A percentile compares a stretch with the other conserved stretches of the same genome.
phyloP scores from a whole-genome alignment of 192 early-diverging fungal genomes.

The Coemansia biformis region DNA sequence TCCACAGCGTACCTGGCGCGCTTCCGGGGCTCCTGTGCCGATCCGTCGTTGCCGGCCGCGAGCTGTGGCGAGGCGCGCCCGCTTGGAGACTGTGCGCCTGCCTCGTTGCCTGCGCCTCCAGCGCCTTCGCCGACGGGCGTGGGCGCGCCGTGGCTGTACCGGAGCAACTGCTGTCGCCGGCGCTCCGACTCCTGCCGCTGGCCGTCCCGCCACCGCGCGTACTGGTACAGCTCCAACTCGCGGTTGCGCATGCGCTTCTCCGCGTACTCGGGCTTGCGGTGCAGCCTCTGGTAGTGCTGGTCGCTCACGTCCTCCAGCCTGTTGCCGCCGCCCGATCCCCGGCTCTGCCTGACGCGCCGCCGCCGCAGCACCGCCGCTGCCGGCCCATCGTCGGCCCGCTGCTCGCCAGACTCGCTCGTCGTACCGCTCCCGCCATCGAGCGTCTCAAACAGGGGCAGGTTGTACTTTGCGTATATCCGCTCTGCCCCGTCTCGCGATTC shows the following conservation, averaged over 20 bases:
- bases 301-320: slow-evolving; percentile 30
- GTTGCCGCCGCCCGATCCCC: background rate
- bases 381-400: slow-evolving; percentile 10
- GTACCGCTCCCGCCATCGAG: slow-evolving; percentile 3
- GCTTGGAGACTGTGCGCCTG: slow-evolving; percentile 12
- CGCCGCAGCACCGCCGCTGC: slow-evolving; percentile 25
- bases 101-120: slow-evolving; percentile 6
- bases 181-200: slow-evolving; percentile 13
- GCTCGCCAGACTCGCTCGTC: background rate
- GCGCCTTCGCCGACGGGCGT: slow-evolving; percentile 1
- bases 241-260: slow-evolving; percentile 44
- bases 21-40: background rate
- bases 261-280: slow-evolving; percentile 42
- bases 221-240: slow-evolving; percentile 48
- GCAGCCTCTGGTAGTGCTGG: slow-evolving; percentile 27
- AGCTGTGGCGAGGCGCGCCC: slow-evolving; percentile 11
- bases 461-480: slow-evolving; percentile 30
- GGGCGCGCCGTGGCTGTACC: slow-evolving; percentile 2
- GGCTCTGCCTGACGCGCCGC: slow-evolving; percentile 7
- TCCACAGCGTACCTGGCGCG: slow-evolving; percentile 4
- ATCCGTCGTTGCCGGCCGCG: background rate
- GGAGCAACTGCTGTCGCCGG: slow-evolving; percentile 5
- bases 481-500: slow-evolving; percentile 29
- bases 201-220: slow-evolving; percentile 40
- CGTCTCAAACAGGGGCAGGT: slow-evolving; percentile 31